phyloP scores from a whole-genome alignment of 108 stramenopile species.

The Cyclotella sp. region DNA sequence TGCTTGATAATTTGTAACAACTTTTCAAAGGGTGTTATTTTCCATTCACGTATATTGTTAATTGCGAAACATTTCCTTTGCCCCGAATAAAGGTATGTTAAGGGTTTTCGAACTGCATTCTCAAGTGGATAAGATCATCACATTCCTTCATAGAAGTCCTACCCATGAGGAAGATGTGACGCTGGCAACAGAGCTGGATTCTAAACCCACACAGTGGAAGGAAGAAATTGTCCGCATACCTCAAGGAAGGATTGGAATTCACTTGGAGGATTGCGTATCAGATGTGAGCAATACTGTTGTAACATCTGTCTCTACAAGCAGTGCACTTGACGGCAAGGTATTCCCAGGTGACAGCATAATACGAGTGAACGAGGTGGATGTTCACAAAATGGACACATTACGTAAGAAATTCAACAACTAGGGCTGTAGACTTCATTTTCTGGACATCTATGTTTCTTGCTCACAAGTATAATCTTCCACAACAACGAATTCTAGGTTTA shows the following conservation, averaged over 20 bases:
- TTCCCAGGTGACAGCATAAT: not conserved
- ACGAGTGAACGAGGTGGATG: not conserved
- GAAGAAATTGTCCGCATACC: not conserved
- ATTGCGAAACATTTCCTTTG: not conserved
- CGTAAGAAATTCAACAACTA: not conserved
- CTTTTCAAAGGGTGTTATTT: not conserved
- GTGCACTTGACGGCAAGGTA: not conserved
- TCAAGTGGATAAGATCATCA: too few species aligned
- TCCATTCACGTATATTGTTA: not conserved
- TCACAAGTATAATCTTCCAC: not conserved
- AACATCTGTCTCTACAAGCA: not conserved
- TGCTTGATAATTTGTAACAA: not conserved
- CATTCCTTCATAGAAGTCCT: too few species aligned
- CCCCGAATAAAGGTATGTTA: too few species aligned
- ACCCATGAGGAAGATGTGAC: too few species aligned
- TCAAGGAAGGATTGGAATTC: conserved; percentile 1
- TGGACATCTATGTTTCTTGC: too few species aligned
- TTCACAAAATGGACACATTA: not conserved
- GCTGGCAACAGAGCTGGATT: too few species aligned
- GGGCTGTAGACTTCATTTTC: too few species aligned
- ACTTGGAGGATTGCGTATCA: not conserved
- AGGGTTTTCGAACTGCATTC: too few species aligned
- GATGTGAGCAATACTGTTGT: not conserved
- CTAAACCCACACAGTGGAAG: not conserved
- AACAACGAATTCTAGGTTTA: not conserved